Conservation (phyloP, 495 filamentous ascomycete genomes). For the Polyplosphaeria fusca region DNA sequence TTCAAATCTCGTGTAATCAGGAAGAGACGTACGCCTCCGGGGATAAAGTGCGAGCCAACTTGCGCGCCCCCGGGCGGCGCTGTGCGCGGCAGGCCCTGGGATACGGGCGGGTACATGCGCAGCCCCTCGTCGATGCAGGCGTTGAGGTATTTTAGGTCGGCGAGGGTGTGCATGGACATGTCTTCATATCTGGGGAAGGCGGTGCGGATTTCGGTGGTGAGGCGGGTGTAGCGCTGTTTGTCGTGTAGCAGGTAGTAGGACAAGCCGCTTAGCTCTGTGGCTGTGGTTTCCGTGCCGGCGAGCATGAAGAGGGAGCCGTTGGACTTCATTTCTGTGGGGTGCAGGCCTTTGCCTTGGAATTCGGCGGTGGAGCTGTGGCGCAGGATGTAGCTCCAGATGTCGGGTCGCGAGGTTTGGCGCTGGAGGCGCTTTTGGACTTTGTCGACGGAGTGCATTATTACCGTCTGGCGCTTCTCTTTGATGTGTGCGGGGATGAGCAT, state of each 20-base stretch:
- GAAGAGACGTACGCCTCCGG: conserved; percentile 18
- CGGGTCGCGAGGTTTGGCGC: conserved; percentile 9
- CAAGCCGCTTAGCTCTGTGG: conserved; percentile 18
- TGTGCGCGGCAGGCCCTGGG: conserved; percentile 2
- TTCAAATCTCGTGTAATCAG: background rate
- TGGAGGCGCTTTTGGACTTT: conserved; percentile 13
- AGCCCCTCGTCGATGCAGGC: conserved; percentile 30
- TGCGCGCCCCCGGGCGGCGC: conserved; percentile 7
- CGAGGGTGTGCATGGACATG: background rate
- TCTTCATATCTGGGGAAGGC: conserved; percentile 12
- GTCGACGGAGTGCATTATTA: conserved; percentile 2
- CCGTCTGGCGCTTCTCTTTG: conserved; percentile 4
- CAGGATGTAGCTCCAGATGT: conserved; percentile 25
- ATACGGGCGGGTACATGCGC: conserved; percentile 26
- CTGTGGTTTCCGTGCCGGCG: conserved; percentile 32
- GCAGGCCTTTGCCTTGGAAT: conserved; percentile 4
- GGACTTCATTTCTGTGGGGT: conserved; percentile 6
- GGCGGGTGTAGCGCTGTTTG: conserved; percentile 1
- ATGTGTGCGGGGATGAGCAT: conserved; percentile 1
- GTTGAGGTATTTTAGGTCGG: conserved; percentile 14
- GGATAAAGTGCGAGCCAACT: conserved; percentile 19
- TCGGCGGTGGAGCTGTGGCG: conserved; percentile 19
- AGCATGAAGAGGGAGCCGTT: conserved; percentile 19
- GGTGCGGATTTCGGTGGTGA: conserved; percentile 21
- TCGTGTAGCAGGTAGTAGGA: conserved; percentile 19